Base-by-base conservation (phyloP, 345 rosid genomes). In the Raphanus sativus region DNA sequence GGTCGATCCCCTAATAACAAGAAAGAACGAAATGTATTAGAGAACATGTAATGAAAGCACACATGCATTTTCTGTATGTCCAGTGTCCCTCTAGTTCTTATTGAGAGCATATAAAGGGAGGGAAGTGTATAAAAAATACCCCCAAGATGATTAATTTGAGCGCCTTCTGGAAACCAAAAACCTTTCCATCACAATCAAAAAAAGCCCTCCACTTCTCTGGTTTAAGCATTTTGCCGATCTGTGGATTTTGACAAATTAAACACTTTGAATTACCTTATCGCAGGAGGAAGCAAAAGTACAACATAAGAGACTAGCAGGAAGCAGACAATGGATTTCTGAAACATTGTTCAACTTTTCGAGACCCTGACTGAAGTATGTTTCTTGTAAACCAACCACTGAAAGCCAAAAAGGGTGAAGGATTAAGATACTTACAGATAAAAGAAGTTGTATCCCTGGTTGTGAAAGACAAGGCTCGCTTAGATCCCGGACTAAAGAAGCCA, bases 151-250 rank as follows among this genome's bases (percentile, higher is more conserved):
- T 93, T 75, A 80, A 76, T 75, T 86, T 91, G 77, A 93, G 93
- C 34, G 83, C 95, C 85, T 93, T 93, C 45, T 77, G 92, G 70
- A 93, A 93, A 81, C 87, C 85, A 56, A 80, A 80, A 84, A 86
- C 90, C 84, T 89, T 93, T 76, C 98, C 98, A 32, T 91, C 88
- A 33, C 83, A 65, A 76, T 89, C 95, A 83, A 91, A 93, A 83
- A 71, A 74, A 60, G 92, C 84, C 33, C 85, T 90, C 97, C 97
- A 93, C 85, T 91, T 93, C 65, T 89, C 93, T 26, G 89, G 93
- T 84, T 91, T 91, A 83, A 91, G 98, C 91, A 88, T 88, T 87
- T 84, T 91, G 78, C 83, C 82, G 67, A 87, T 81, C 97, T 91
- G 88, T 70, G 36, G 78, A 87, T 62, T 54, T 28, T 72, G 74